Evolutionary conservation across 2,329 filamentous ascomycete genomes (phyloP), one percentile per base, ranked within the genome.

Genomic region (Aspergillus novoparasiticus): DNA sequence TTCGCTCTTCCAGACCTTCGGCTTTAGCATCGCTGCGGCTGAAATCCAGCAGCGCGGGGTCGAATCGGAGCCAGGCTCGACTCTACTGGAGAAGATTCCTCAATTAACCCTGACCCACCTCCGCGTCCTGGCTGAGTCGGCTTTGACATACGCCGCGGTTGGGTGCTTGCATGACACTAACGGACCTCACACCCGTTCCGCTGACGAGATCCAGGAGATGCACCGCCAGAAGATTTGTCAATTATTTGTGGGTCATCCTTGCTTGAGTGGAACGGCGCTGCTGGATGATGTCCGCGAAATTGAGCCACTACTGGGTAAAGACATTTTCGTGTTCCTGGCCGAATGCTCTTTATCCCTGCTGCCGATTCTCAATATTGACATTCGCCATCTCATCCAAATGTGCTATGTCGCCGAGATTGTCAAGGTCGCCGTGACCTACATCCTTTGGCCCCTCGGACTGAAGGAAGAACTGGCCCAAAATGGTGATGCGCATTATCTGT

Each of bases 31-130:
- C 63, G 90, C 93, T 10, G 89, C 93, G 0, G 89, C 92, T 4
- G 95, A 99, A 79, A 97, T 98, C 68, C 90, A 94, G 66, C 93
- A 97, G 75, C 90, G 95, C 70, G 95, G 95, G 8, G 83, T 93
- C 4, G 90, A 92, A 69, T 88, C 89, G 26, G 87, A 90, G 67
- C 85, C 87, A 54, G 90, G 91, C 59, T 84, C 88, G 76, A 94
- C 90, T 6, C 80, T 98, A 53, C 79, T 98, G 23, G 90, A 94
- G 68, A 93, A 90, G 71, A 90, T 98, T 58, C 90, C 95, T 0
- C 90, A 94, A 61, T 89, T 96, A 75, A 86, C 87, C 1, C 81
- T 99, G 64, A 95, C 92, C 1, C 93, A 98, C 75, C 83, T 99
- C 32, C 91, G 94, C 56, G 89, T 98, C 32, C 82, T 98, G 28